Evolutionary conservation across 257 asterid species (phyloP).

Genomic region (Handroanthus guayacan): DNA sequence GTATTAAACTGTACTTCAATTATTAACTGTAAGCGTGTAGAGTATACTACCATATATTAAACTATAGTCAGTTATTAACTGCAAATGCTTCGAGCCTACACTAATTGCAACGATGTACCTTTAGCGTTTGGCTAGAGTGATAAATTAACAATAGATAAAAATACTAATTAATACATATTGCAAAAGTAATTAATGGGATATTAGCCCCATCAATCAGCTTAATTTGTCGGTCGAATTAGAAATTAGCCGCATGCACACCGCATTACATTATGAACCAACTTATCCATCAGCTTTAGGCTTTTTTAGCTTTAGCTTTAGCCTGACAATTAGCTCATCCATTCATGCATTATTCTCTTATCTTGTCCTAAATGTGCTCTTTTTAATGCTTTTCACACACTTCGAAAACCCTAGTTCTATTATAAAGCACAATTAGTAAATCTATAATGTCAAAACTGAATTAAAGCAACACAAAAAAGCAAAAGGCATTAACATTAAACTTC

Average conservation of each 20-base stretch:
- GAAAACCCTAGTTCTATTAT: constrained; percentile 34
- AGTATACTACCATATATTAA: too few species aligned
- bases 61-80: too few species aligned
- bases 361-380: constrained; percentile 11
- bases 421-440: neutral
- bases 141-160: neutral
- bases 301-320: constrained; percentile 33
- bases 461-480: constrained; percentile 37
- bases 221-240: constrained; percentile 38
- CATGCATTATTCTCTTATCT: constrained; percentile 33
- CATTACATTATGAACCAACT: constrained; percentile 30
- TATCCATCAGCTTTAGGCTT: constrained; percentile 39
- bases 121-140: neutral
- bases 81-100: too few species aligned
- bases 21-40: too few species aligned
- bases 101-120: neutral
- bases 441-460: constrained; percentile 39
- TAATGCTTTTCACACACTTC: constrained; percentile 32
- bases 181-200: neutral
- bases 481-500: constrained; percentile 35
- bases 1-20: too few species aligned
- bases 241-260: constrained; percentile 27
- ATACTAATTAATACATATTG: neutral
- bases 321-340: constrained; percentile 29
- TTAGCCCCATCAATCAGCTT: neutral